These are phyloP conservation scores for Sicyos edulis DNA, from an alignment of 306 rosid species.

Conservation along the genomic window DNA sequence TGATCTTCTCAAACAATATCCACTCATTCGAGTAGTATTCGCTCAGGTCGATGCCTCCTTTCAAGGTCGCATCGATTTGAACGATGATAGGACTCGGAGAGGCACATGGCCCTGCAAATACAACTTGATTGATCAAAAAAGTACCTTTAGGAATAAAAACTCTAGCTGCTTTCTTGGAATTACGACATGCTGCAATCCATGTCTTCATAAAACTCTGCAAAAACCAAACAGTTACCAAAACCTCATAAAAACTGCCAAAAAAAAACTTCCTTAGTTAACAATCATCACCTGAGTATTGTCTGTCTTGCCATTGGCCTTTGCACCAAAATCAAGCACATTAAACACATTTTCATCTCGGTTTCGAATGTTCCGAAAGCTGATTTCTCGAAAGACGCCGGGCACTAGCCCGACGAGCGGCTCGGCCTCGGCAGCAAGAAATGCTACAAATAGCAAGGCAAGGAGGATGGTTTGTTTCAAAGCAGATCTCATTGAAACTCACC, in stretches of 20 bases:
- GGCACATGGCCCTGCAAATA: slow-evolving; percentile 62
- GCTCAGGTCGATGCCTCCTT: slow-evolving; percentile 45
- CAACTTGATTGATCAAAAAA: slow-evolving; percentile 38
- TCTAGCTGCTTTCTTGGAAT: slow-evolving; percentile 28
- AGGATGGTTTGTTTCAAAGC: slow-evolving; percentile 21
- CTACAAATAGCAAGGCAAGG: slow-evolving; percentile 21
- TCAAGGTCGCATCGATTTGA: slow-evolving; percentile 45
- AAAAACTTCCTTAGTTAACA: neutral
- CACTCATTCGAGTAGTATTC: slow-evolving; percentile 39
- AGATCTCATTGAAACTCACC: slow-evolving; percentile 34
- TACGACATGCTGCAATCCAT: slow-evolving; percentile 56
- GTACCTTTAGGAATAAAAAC: slow-evolving; percentile 48
- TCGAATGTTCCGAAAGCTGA: slow-evolving; percentile 19
- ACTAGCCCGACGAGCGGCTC: neutral
- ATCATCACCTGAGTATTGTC: slow-evolving; percentile 44
- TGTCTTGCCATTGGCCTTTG: slow-evolving; percentile 38
- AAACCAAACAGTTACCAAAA: neutral
- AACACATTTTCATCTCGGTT: slow-evolving; percentile 27
- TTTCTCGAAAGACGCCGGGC: slow-evolving; percentile 26
- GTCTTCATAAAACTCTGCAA: slow-evolving; percentile 56
- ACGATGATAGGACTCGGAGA: slow-evolving; percentile 37
- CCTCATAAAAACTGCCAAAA: no score
- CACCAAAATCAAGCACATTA: slow-evolving; percentile 43
- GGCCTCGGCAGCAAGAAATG: slow-evolving; percentile 19
- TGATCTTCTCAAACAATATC: slow-evolving; percentile 44